These are phyloP conservation scores for Penicillium crystallinum DNA, from an alignment of 495 filamentous ascomycete species.

Conservation along the genomic window DNA sequence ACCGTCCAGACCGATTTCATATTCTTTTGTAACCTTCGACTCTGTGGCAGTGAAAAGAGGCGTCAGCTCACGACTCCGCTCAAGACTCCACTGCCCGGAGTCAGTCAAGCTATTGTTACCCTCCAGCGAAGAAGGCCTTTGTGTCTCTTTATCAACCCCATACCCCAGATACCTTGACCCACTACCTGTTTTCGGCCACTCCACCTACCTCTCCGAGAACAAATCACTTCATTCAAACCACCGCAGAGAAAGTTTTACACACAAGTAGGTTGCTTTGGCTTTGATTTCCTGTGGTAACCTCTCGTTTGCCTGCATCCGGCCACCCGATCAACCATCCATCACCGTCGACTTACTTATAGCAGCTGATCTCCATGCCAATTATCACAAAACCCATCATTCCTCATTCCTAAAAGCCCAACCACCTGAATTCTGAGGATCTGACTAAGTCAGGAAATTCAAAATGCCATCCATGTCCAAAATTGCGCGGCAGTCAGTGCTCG, in stretches of 20 bases:
- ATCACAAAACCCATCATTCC: constrained; percentile 18
- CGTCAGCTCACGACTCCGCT: too few relatives aligned
- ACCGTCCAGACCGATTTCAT: neutral
- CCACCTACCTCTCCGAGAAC: constrained; percentile 7
- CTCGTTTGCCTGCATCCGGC: constrained; percentile 15
- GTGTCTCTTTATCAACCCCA: constrained; percentile 17
- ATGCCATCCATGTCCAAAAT: constrained; percentile 31
- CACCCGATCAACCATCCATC: constrained; percentile 4
- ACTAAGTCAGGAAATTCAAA: constrained; percentile 17
- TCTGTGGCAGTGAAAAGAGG: neutral
- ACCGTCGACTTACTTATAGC: constrained; percentile 34
- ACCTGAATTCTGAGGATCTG: constrained; percentile 12
- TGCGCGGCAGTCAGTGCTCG: constrained; percentile 29
- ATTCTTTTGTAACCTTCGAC: constrained; percentile 1
- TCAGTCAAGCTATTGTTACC: constrained; percentile 2
- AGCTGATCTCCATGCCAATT: constrained; percentile 32
- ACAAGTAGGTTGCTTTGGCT: constrained; percentile 11
- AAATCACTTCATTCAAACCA: neutral
- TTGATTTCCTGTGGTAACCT: neutral
- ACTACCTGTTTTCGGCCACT: constrained; percentile 17
- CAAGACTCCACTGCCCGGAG: constrained; percentile 2
- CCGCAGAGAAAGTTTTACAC: constrained; percentile 8
- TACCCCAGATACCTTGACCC: constrained; percentile 9
- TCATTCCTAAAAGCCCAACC: constrained; percentile 26
- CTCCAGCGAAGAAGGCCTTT: constrained; percentile 8